Evolutionary conservation across 768 basidiomycete genomes (phyloP).

Genomic region (Crepidotus variabilis): DNA sequence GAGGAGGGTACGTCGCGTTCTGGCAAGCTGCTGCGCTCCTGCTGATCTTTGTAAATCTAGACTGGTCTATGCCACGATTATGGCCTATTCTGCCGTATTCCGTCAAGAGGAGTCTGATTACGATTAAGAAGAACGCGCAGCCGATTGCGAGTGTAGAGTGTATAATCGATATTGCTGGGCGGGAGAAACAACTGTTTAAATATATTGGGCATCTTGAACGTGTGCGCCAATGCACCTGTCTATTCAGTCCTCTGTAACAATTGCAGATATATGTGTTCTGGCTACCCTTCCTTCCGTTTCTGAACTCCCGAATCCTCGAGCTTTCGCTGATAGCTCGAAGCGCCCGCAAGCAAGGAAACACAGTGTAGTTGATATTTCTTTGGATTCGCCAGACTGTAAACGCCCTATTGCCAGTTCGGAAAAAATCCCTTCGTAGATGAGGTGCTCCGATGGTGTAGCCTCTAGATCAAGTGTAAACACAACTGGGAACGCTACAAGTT

Average conservation of each 20-base stretch:
- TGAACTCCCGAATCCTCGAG: conserved; percentile 27
- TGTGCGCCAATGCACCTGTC: no score
- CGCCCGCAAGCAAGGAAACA: conserved; percentile 72
- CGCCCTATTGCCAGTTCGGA: conserved; percentile 60
- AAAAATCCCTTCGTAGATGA: conserved; percentile 67
- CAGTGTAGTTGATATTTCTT: conserved; percentile 50
- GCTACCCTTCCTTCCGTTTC: conserved; percentile 31
- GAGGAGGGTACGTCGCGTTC: conserved; percentile 68
- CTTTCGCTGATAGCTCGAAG: conserved; percentile 51
- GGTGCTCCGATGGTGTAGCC: conserved; percentile 56
- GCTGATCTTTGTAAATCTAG: conserved; percentile 27
- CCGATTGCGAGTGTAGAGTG: not conserved
- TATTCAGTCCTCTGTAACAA: conserved; percentile 11
- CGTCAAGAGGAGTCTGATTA: conserved; percentile 80
- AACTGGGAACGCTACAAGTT: conserved; percentile 42
- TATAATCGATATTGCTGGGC: no score
- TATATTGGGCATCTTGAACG: no score
- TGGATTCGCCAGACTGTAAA: conserved; percentile 51
- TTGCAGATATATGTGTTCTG: conserved; percentile 37
- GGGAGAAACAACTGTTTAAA: no score
- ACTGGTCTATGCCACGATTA: conserved; percentile 86
- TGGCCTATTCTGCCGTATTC: conserved; percentile 84
- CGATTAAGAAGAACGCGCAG: conserved; percentile 34
- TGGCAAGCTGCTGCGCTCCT: not conserved
- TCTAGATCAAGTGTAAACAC: conserved; percentile 51